Evolutionary conservation across 2,329 filamentous ascomycete genomes (phyloP).

Genomic region (Ceratocystis papillata): DNA sequence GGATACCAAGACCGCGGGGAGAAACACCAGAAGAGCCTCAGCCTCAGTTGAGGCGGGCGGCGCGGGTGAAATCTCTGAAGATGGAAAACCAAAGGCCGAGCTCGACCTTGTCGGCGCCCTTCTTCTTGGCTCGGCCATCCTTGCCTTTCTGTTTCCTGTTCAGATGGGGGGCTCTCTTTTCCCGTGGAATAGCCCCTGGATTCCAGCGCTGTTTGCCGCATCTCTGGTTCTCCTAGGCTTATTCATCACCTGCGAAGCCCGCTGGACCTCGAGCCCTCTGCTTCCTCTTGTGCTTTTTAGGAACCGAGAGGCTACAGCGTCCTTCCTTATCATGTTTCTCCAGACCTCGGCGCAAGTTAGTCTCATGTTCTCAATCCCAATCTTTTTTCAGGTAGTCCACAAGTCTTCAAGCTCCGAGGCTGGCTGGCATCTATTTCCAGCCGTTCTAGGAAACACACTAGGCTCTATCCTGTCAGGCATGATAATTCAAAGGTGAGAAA

Average conservation of each 20-base stretch:
- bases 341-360: conserved; percentile 46
- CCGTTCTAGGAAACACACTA: conserved; percentile 55
- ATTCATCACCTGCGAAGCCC: conserved; percentile 41
- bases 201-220: conserved; percentile 34
- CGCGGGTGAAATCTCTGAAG: background rate
- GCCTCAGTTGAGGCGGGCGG: background rate
- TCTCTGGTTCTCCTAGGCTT: conserved; percentile 36
- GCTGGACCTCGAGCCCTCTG: conserved; percentile 44
- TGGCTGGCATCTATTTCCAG: conserved; percentile 52
- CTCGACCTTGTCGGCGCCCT: conserved; percentile 49
- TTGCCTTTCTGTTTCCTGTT: conserved; percentile 45
- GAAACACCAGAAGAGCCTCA: background rate
- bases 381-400: conserved; percentile 58
- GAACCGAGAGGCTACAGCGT: conserved; percentile 41
- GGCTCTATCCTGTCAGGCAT: conserved; percentile 51
- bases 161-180: conserved; percentile 47
- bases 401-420: conserved; percentile 48
- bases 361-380: conserved; percentile 51
- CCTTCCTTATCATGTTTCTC: conserved; percentile 42
- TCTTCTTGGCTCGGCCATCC: conserved; percentile 48
- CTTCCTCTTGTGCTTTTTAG: conserved; percentile 46
- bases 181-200: conserved; percentile 42
- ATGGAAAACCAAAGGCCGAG: background rate
- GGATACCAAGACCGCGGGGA: conserved; percentile 19
- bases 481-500: conserved; percentile 40